Base-by-base conservation (phyloP, 73 alveolate genomes). In the Blepharisma japonicum region DNA sequence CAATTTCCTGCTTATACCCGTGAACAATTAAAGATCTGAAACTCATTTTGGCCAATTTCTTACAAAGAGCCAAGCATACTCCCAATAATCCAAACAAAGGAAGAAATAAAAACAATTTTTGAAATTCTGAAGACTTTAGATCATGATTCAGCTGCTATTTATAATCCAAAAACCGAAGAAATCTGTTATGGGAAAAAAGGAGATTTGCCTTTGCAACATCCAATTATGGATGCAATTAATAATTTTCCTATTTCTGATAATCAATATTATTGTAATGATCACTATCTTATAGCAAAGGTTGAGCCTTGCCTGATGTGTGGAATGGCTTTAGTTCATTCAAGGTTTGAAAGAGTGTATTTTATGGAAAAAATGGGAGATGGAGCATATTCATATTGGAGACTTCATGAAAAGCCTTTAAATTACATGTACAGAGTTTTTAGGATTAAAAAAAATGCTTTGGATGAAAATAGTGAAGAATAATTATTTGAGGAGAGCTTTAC, bases 221-320 rank as follows among this genome's bases (percentile, higher is more conserved):
- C 80, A 70, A 45, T 55, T 86, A 67, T 77, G 51, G 68, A 83
- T 74, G 45, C 49, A 32, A 68, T 71, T 71, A 68, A 83, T 7
- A 46, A 21, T 56, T 71, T 51, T 42, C 51, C 27, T 45, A 66
- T 68, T 49, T 39, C 71, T 74, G 79, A 68, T 48, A 38, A 71
- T 32, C 92, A 91, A 79, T 91, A 91, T 81, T 86, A 78, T 74
- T 79, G 91, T 77, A 92, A 85, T 56, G 90, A 88, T 55, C 83
- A 86, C 55, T 85, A 72, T 82, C 70, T 89, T 6, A 50, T 91
- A 50, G 53, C 78, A 45, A 76, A 51, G 39, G 82, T 71, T 21
- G 96, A 91, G 83, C 97, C 97, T 77, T 91, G 97, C 55, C 77
- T 89, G 66, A 91, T 91, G 97, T 91, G 97, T 74, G 81, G 93